Conservation (phyloP, 306 rosid species). For the Vigna nakashimae region DNA sequence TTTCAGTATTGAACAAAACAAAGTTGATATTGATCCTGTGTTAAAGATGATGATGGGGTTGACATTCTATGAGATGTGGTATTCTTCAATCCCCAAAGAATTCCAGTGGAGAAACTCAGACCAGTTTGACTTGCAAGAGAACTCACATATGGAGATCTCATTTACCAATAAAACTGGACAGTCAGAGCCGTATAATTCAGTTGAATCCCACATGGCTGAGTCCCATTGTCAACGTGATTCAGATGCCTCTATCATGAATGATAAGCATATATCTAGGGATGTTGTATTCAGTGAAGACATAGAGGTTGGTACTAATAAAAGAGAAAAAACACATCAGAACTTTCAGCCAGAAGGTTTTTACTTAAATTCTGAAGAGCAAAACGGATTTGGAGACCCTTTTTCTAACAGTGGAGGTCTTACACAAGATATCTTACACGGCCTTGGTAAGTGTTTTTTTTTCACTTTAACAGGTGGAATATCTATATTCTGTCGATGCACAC, state of each 20-base stretch:
- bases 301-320: constrained; percentile 48
- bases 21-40: constrained; percentile 54
- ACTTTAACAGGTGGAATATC: constrained; percentile 2
- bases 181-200: constrained; percentile 53
- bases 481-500: constrained; percentile 21
- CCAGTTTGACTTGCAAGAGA: constrained; percentile 47
- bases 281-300: constrained; percentile 37
- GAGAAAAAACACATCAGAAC: constrained; percentile 46
- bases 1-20: constrained; percentile 70
- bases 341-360: constrained; percentile 60
- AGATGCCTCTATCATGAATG: constrained; percentile 69
- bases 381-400: constrained; percentile 47
- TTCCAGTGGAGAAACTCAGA: constrained; percentile 64
- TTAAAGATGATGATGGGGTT: constrained; percentile 70
- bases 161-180: constrained; percentile 39
- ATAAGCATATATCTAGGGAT: constrained; percentile 39
- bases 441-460: constrained; percentile 57
- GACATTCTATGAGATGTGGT: constrained; percentile 74
- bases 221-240: constrained; percentile 51
- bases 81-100: constrained; percentile 68
- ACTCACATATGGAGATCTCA: constrained; percentile 43
- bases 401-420: constrained; percentile 42
- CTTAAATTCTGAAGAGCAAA: constrained; percentile 55
- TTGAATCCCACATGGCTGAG: constrained; percentile 56
- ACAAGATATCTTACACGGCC: constrained; percentile 56